phyloP scores from a whole-genome alignment of 2,329 filamentous ascomycete genomes.

The Pyricularia sp. region DNA sequence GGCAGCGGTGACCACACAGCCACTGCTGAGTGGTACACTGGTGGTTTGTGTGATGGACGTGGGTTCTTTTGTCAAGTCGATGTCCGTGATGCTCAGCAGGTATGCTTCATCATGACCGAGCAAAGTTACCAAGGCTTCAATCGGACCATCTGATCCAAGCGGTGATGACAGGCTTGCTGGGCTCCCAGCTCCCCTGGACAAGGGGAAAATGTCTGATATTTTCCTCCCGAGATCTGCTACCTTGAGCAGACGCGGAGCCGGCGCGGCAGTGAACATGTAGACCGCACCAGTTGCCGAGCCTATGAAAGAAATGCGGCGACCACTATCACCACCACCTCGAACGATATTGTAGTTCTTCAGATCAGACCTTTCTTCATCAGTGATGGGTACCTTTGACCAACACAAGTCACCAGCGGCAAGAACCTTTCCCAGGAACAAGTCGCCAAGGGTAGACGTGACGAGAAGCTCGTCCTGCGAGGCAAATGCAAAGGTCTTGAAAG shows the following conservation, averaged over 20 bases:
- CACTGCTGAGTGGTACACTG: constrained; percentile 26
- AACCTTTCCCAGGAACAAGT: constrained; percentile 11
- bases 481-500: constrained; percentile 38
- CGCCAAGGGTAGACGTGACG: constrained; percentile 22
- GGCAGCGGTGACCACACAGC: constrained; percentile 40
- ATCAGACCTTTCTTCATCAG: constrained; percentile 23
- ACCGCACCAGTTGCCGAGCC: constrained; percentile 39
- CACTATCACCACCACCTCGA: constrained; percentile 13
- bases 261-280: constrained; percentile 29
- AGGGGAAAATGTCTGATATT: constrained; percentile 38
- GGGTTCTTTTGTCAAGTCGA: neutral
- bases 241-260: constrained; percentile 15
- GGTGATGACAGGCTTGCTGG: neutral
- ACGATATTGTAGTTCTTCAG: constrained; percentile 39
- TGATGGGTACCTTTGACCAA: constrained; percentile 34
- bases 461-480: constrained; percentile 72
- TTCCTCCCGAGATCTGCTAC: constrained; percentile 34
- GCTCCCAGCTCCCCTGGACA: neutral
- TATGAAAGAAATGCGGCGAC: constrained; percentile 30
- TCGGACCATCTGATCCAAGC: neutral
- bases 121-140: constrained; percentile 31
- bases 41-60: neutral
- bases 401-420: constrained; percentile 9
- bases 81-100: neutral
- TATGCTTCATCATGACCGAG: constrained; percentile 32